Base-by-base conservation (phyloP, 345 rosid species). In the Moringa oleifera region DNA sequence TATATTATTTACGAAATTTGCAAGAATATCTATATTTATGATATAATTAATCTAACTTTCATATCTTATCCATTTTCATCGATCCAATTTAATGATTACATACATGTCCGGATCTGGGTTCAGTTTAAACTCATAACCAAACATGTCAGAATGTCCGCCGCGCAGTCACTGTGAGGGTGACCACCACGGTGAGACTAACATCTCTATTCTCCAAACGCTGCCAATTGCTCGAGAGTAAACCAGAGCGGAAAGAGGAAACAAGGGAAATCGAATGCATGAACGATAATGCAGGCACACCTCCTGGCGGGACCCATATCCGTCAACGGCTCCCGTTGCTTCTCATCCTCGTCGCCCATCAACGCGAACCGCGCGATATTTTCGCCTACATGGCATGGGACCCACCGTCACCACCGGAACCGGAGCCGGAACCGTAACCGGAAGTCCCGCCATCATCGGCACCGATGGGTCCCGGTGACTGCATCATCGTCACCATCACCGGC, bases 261-360 rank as follows among this genome's bases (percentile, higher is more conserved):
- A 41, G 47, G 8, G 33, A 28, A 28, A n/a, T 59, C 68, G 22
- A 55, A 37, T 55, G 64, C 68, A 68, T 69, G 78, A 71, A 62
- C 68, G 22, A 84, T 72, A 80, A 79, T 80, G 90, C 93, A 77
- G 83, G 74, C 90, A 70, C 89, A 77, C 67, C 80, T 83, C 50
- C 59, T 85, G 68, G 85, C 79, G 87, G 93, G 95, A 69, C 90
- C 83, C 74, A 63, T 72, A 65, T 81, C 85, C 76, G 22, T 80
- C 80, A 73, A 71, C 73, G 66, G 62, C 69, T 68, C 70, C 51
- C 70, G 65, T 56, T 63, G 73, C 57, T 71, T 74, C 70, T 68
- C 80, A 16, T 62, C 72, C 53, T 36, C 62, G 25, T 45, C 57
- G 37, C 4, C 6, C 54, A 2, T 37, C 68, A 11, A 41, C 47